Conservation (phyloP, 2,329 filamentous ascomycete species). For the Botryotinia calthae region DNA sequence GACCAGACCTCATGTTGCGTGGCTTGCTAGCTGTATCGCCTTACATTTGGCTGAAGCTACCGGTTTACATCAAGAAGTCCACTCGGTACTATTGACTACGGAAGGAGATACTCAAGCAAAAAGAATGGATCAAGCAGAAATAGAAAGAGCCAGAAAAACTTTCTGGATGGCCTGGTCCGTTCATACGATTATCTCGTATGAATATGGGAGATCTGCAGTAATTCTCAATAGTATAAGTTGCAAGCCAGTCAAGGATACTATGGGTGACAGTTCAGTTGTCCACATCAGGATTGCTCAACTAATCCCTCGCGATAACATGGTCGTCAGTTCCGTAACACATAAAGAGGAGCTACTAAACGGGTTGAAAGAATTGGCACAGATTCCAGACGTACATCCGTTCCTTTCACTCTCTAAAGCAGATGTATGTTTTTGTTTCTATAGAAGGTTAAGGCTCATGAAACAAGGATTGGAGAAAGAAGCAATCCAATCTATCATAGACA, state of each 20-base stretch:
- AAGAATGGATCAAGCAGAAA: slow-evolving; percentile 14
- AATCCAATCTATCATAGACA: slow-evolving; percentile 1
- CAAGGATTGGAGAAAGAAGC: slow-evolving; percentile 13
- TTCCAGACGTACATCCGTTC: slow-evolving; percentile 5
- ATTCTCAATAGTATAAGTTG: slow-evolving; percentile 26
- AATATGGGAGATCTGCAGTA: slow-evolving; percentile 28
- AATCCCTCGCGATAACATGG: slow-evolving; percentile 22
- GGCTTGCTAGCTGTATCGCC: slow-evolving; percentile 33
- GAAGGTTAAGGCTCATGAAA: slow-evolving; percentile 23
- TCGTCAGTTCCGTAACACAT: background rate
- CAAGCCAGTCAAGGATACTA: slow-evolving; percentile 16
- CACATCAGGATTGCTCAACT: slow-evolving; percentile 24
- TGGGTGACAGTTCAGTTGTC: slow-evolving; percentile 1
- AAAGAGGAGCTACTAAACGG: slow-evolving; percentile 1
- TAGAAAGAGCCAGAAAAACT: slow-evolving; percentile 18
- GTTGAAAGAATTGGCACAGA: slow-evolving; percentile 13
- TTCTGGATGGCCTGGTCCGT: slow-evolving; percentile 21
- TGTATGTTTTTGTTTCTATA: slow-evolving; percentile 30
- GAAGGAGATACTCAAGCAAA: slow-evolving; percentile 12
- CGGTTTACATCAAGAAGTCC: slow-evolving; percentile 35
- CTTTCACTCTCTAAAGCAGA: slow-evolving; percentile 29
- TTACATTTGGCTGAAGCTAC: slow-evolving; percentile 36
- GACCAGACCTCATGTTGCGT: slow-evolving; percentile 34
- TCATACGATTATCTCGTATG: slow-evolving; percentile 25
- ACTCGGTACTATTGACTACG: slow-evolving; percentile 7